Evolutionary conservation across 108 stramenopile species (phyloP).

Genomic region (Conticribra guillardii): DNA sequence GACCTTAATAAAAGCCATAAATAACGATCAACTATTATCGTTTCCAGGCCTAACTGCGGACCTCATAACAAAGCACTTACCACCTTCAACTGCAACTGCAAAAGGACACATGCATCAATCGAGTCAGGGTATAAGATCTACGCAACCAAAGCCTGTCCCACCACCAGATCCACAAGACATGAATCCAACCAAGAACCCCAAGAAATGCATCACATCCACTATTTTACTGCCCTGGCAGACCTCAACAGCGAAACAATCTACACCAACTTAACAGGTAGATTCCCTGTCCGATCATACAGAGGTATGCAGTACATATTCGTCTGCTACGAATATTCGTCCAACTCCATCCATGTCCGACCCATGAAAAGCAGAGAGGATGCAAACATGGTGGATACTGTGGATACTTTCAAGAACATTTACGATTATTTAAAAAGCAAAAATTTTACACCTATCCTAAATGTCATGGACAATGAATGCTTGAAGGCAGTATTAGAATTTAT

Average conservation of each 20-base stretch:
- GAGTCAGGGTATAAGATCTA: background rate
- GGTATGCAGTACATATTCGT: background rate
- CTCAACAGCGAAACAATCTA: conserved; percentile 1
- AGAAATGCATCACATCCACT: background rate
- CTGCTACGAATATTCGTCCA: background rate
- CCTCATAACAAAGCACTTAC: background rate
- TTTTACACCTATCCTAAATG: too few relatives aligned
- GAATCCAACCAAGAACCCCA: background rate
- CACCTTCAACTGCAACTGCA: background rate
- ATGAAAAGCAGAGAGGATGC: background rate
- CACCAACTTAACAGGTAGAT: conserved; percentile 5
- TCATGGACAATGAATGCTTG: too few relatives aligned
- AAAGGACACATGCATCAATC: background rate
- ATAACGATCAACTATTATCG: background rate
- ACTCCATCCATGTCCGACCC: background rate
- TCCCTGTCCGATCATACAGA: conserved; percentile 1
- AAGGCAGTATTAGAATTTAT: conserved; percentile 10
- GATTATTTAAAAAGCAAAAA: too few relatives aligned
- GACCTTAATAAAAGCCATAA: background rate
- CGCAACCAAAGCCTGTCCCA: background rate
- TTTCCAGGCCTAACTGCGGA: background rate
- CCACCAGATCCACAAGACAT: background rate
- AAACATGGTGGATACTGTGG: background rate
- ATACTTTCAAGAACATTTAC: background rate
- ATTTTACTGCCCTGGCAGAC: background rate